These are phyloP conservation scores for Nitzschia sp. DNA, from an alignment of 108 stramenopile species.

Conservation along the genomic window DNA sequence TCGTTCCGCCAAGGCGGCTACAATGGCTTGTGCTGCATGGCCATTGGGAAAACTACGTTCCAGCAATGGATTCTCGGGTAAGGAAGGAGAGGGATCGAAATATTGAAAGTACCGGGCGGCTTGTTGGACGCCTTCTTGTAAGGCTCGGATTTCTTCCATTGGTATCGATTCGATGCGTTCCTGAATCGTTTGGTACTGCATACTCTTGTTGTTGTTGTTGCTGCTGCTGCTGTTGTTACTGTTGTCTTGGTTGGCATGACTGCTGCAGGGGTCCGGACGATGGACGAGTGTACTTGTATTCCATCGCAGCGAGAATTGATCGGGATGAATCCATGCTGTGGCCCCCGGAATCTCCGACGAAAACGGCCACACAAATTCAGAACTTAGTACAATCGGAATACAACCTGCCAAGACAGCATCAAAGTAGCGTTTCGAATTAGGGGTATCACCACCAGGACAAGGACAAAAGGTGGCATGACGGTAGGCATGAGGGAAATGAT, in stretches of 20 bases:
- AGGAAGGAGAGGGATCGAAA: slow-evolving; percentile 18
- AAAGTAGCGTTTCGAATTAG: slow-evolving; percentile 59
- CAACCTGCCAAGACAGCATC: slow-evolving; percentile 54
- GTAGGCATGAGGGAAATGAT: slow-evolving; percentile 30
- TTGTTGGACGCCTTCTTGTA: slow-evolving; percentile 18
- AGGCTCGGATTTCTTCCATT: slow-evolving; percentile 32
- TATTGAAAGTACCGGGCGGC: slow-evolving; percentile 34
- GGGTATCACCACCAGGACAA: slow-evolving; percentile 56
- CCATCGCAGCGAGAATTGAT: slow-evolving; percentile 21
- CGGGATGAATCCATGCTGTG: neutral
- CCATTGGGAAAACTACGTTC: slow-evolving; percentile 40
- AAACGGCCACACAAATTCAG: slow-evolving; percentile 43
- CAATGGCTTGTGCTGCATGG: slow-evolving; percentile 32
- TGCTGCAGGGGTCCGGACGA: neutral
- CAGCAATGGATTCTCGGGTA: slow-evolving; percentile 37
- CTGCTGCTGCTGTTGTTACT: neutral
- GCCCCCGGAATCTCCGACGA: slow-evolving; percentile 12
- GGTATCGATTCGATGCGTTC: slow-evolving; percentile 23
- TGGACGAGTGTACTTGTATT: slow-evolving; percentile 11
- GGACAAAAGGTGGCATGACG: slow-evolving; percentile 51
- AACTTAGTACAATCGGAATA: slow-evolving; percentile 41
- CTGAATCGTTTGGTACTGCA: slow-evolving; percentile 1
- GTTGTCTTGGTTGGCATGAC: neutral
- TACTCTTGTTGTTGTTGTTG: neutral
- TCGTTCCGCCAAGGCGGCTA: slow-evolving; percentile 41